phyloP scores from a whole-genome alignment of 2,329 filamentous ascomycete genomes.

The Byssochlamys sp. region DNA sequence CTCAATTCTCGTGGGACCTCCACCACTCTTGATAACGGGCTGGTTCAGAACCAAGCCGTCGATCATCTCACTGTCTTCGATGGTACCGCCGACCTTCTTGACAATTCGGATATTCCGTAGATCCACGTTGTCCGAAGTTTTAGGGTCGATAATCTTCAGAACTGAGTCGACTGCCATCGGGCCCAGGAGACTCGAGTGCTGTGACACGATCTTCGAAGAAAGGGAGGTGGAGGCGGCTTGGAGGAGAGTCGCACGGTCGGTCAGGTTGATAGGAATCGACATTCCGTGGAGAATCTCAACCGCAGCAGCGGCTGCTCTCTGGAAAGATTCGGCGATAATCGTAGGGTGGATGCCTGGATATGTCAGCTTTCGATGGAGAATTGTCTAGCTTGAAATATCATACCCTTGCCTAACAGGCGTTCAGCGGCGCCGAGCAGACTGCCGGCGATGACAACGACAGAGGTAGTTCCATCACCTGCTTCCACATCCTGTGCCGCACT shows the following conservation, averaged over 20 bases:
- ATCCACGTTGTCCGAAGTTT: slow-evolving; percentile 92
- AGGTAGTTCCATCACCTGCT: slow-evolving; percentile 95
- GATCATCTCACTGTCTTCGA: slow-evolving; percentile 95
- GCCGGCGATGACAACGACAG: slow-evolving; percentile 93
- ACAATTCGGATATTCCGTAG: slow-evolving; percentile 92
- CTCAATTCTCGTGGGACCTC: slow-evolving; percentile 84
- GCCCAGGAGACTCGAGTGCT: slow-evolving; percentile 89
- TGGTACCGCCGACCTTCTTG: slow-evolving; percentile 95
- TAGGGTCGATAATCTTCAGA: slow-evolving; percentile 87
- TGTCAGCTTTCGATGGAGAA: not conserved
- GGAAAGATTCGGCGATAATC: slow-evolving; percentile 94
- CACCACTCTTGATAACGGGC: slow-evolving; percentile 82
- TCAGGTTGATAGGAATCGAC: slow-evolving; percentile 84
- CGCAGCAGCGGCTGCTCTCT: slow-evolving; percentile 79
- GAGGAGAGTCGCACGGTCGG: slow-evolving; percentile 78
- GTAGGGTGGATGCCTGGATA: slow-evolving; percentile 72
- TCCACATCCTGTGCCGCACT: slow-evolving; percentile 96
- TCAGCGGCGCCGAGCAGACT: slow-evolving; percentile 90
- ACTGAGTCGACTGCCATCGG: slow-evolving; percentile 97
- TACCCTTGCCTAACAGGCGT: slow-evolving; percentile 73
- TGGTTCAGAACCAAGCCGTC: slow-evolving; percentile 90
- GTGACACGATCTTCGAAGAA: slow-evolving; percentile 96
- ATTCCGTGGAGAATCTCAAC: slow-evolving; percentile 88
- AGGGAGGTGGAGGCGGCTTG: slow-evolving; percentile 95
- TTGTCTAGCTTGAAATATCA: not conserved